Base-by-base conservation (phyloP, 352 stramenopile species). In the Pythium angustatum region DNA sequence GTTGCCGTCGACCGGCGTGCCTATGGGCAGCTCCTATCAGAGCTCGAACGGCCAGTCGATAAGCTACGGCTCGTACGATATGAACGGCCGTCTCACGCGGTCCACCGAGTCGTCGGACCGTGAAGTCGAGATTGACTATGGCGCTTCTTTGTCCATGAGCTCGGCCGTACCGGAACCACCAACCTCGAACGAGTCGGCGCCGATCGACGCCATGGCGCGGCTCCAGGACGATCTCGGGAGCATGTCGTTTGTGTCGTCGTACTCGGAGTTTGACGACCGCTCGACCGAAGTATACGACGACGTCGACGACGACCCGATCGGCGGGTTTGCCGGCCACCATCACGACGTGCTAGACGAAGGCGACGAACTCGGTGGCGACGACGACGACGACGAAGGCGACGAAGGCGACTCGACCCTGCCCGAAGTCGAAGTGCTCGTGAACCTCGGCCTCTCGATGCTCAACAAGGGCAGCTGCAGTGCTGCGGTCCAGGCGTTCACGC, bases 341-440 rank as follows among this genome's bases (percentile, higher is more conserved):
- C 28, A 52, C 9, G 51, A 45, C 12, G 44, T 69, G 30, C 45
- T 68, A 26, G 60, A 67, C 22, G 62, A 69, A 49, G 67, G 60
- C n/a, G 51, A 68, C 2, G 66, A 73, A 34, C n/a, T n/a, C n/a
- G n/a, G n/a, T n/a, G 58, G 54, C 21, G 43, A 51, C 26, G 57
- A 66, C 12, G 66, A 69, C 17, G 58, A 72, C 17, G 81, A 89
- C 36, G 77, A 90, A 19, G 83, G 81, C 24, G 83, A 93, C 19
- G 81, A 77, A 5, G 77, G 83, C n/a, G 76, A 87, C 45, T 84
- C 76, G 44, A 71, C 75, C 27, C 60, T 88, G 43, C 83, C 83
- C n/a, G 87, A 95, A 72, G 79, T 95, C 38, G 79, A 92, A 58
- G 86, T 93, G 49, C 73, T 95, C 27, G 79, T 94, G 63, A 93